Percentiles rank a stretch among this genome's conserved stretches.
Evolutionary conservation across 768 basidiomycete species (phyloP).

Genomic region (Ephemerocybe angulata): DNA sequence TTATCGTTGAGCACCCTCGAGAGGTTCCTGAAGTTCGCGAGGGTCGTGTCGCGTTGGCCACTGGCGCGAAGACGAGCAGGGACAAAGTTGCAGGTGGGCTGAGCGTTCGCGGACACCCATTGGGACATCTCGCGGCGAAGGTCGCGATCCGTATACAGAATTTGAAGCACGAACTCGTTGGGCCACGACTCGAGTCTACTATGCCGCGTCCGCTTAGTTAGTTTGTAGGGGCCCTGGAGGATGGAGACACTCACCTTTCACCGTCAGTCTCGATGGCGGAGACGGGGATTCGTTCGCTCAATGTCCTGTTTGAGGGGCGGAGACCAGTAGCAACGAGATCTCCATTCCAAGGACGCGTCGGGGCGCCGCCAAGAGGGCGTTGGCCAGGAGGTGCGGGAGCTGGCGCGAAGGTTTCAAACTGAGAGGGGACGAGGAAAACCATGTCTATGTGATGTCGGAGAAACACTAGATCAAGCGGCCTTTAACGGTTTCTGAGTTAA

Average conservation of each 20-base stretch:
- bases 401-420: constrained; percentile 56
- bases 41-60: constrained; percentile 46
- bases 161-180: constrained; percentile 30
- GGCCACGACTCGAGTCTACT: constrained; percentile 60
- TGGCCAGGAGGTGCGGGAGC: constrained; percentile 42
- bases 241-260: constrained; percentile 51
- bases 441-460: constrained; percentile 37
- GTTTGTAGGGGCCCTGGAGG: constrained; percentile 12
- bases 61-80: constrained; percentile 54
- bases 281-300: constrained; percentile 51
- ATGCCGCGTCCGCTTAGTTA: constrained; percentile 27
- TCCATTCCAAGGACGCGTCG: constrained; percentile 56
- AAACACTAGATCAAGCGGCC: constrained; percentile 28
- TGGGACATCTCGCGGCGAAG: constrained; percentile 44
- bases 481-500: constrained; percentile 37
- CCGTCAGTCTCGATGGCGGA: constrained; percentile 69
- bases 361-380: constrained; percentile 17
- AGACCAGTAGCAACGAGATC: constrained; percentile 48
- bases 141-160: constrained; percentile 36
- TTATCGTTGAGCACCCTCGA: constrained; percentile 49
- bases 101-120: constrained; percentile 46
- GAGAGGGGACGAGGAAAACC: constrained; percentile 62
- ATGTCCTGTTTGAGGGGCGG: constrained; percentile 42
- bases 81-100: constrained; percentile 60
- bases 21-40: constrained; percentile 51